Conservation (phyloP, 805 yeast species). For the Hanseniaspora occidentalis region DNA sequence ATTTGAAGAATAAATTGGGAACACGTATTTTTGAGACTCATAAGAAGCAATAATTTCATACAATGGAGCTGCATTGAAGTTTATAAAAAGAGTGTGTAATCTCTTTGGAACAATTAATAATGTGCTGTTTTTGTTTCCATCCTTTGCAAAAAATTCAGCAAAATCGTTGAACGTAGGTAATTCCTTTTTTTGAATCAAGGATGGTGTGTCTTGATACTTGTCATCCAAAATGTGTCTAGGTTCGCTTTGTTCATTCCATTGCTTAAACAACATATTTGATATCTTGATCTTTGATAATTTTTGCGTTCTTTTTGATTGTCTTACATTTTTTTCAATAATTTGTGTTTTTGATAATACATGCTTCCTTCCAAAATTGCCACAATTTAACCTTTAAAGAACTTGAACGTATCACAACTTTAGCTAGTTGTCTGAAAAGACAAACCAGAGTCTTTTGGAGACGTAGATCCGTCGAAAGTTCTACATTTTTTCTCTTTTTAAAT, state of each 20-base stretch:
- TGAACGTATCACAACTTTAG: too few species aligned
- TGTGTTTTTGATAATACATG: too few species aligned
- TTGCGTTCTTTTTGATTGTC: too few species aligned
- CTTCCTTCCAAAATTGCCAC: too few species aligned
- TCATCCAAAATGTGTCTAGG: constrained; percentile 38
- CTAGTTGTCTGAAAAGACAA: too few species aligned
- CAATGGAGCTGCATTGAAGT: constrained; percentile 9
- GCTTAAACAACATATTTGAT: constrained; percentile 33
- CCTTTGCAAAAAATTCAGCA: background rate
- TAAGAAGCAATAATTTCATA: background rate
- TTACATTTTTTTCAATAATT: too few species aligned
- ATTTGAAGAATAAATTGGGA: constrained; percentile 1
- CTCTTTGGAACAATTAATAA: background rate
- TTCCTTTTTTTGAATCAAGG: constrained; percentile 8
- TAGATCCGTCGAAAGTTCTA: too few species aligned
- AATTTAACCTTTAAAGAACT: too few species aligned
- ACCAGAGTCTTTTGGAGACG: too few species aligned
- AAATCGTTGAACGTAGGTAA: background rate
- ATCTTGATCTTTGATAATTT: too few species aligned
- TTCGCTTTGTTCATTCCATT: constrained; percentile 32
- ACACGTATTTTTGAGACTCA: background rate
- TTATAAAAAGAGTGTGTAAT: constrained; percentile 8
- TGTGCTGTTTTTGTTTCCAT: background rate
- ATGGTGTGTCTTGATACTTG: constrained; percentile 4
- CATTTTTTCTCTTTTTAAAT: too few species aligned